Base-by-base conservation (phyloP, 352 stramenopile species). In the Pythium oligandrum region DNA sequence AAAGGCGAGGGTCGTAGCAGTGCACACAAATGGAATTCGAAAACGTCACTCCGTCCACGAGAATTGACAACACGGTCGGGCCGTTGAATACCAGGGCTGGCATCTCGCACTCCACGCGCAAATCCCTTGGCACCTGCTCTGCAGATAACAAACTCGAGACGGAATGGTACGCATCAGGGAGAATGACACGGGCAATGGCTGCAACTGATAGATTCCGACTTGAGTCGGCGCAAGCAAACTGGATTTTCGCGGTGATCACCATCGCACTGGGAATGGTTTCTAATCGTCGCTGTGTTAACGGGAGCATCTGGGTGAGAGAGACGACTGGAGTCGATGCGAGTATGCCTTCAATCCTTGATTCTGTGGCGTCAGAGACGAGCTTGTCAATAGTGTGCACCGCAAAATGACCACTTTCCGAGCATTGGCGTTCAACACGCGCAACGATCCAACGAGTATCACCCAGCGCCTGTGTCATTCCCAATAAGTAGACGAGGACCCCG, bases 1-100 rank as follows among this genome's bases (percentile, higher is more conserved):
- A 87, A 8, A 61, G 62, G 6, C 75, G 66, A 12, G 79, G 77
- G 43, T 90, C 75, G 46, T 90, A 90, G 60, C 75, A 87, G n/a
- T 87, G 71, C 30, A 86, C 64, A 12, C 61, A 79, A 10, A 90
- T 67, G 11, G 65, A 59, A 44, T 90, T 90, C 0, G 79, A 90
- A 44, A 88, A 88, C 3, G 63, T 55, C 5, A 86, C 61, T 4
- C 71, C 73, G 31, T 69, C 73, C 37, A 84, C 66, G 6, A 49
- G 58, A 4, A 90, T 53, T 3, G 60, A 66, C 4, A 90, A 52
- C 2, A 78, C 67, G 9, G 74, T 75, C 6, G 71, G 57, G 0
- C 76, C 78, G 47, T 66, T 83, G 52, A 89, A 87, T 1, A 72
- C 39, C 0, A 89, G 51, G 2, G 68, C 44, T 5, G 78, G 74